Conservation (phyloP, 2,329 filamentous ascomycete genomes). For the Talaromyces sp. region DNA sequence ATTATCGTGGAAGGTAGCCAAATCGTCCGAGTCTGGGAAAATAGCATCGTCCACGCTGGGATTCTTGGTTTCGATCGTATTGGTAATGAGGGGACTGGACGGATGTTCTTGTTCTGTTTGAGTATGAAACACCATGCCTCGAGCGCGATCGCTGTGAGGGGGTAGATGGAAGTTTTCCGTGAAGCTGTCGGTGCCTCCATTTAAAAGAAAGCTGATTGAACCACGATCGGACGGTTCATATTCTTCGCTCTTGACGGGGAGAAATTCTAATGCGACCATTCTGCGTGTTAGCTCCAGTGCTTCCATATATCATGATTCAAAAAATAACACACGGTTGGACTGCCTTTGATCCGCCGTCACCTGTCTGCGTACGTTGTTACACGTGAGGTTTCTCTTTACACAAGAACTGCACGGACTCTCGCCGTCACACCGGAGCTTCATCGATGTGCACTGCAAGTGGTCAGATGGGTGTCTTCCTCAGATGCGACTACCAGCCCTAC, state of each 20-base stretch:
- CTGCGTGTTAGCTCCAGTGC: neutral
- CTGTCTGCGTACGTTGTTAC: slow-evolving; percentile 30
- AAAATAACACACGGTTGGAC: neutral
- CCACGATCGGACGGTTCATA: slow-evolving; percentile 37
- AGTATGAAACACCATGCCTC: slow-evolving; percentile 34
- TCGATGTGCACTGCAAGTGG: slow-evolving; percentile 38
- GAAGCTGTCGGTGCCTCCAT: slow-evolving; percentile 43
- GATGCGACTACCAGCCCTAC: slow-evolving; percentile 21
- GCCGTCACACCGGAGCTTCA: slow-evolving; percentile 47
- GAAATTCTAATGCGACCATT: slow-evolving; percentile 9
- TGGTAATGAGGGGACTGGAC: slow-evolving; percentile 16
- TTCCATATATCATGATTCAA: slow-evolving; percentile 2
- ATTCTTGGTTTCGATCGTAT: slow-evolving; percentile 15
- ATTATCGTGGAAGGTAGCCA: slow-evolving; percentile 31
- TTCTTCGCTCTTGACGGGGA: slow-evolving; percentile 22
- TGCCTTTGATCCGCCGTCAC: slow-evolving; percentile 4
- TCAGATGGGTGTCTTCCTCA: neutral
- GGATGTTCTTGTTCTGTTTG: slow-evolving; percentile 22
- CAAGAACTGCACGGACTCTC: slow-evolving; percentile 41
- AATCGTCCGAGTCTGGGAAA: slow-evolving; percentile 17
- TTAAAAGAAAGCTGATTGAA: slow-evolving; percentile 45
- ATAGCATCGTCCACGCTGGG: slow-evolving; percentile 18
- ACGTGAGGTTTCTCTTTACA: slow-evolving; percentile 38
- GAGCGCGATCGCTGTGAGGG: slow-evolving; percentile 33
- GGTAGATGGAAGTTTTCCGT: slow-evolving; percentile 43